Evolutionary conservation across 2,329 filamentous ascomycete species (phyloP).

Genomic region (Fusarium chuoi): DNA sequence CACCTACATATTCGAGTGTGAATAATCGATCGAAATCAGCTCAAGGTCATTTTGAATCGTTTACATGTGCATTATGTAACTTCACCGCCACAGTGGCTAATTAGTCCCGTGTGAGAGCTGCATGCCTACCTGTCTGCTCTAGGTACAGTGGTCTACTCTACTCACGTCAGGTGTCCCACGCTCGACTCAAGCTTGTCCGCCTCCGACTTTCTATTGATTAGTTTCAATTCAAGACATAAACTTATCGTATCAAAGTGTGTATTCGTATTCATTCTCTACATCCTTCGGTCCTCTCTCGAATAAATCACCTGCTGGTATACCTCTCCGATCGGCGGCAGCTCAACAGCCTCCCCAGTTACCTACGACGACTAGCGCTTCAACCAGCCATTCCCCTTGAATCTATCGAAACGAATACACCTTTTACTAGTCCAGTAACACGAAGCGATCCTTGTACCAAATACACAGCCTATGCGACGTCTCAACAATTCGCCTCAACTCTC

Average conservation of each 20-base stretch:
- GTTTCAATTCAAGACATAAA: slow-evolving; percentile 29
- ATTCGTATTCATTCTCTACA: neutral
- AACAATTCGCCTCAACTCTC: slow-evolving; percentile 30
- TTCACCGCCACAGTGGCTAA: slow-evolving; percentile 44
- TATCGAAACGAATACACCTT: slow-evolving; percentile 10
- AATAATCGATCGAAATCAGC: neutral
- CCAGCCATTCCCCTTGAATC: slow-evolving; percentile 26
- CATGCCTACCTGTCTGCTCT: slow-evolving; percentile 20
- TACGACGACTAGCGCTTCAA: slow-evolving; percentile 18
- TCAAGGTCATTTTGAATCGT: neutral
- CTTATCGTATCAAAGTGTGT: slow-evolving; percentile 18
- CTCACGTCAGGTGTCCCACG: slow-evolving; percentile 42
- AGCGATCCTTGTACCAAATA: neutral
- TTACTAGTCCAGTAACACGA: slow-evolving; percentile 5
- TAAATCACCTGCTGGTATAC: slow-evolving; percentile 32
- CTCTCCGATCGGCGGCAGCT: slow-evolving; percentile 15
- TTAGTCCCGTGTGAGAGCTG: slow-evolving; percentile 39
- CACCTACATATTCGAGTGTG: neutral
- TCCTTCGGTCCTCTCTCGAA: neutral
- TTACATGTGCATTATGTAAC: slow-evolving; percentile 45
- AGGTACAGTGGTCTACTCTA: neutral
- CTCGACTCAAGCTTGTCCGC: slow-evolving; percentile 27
- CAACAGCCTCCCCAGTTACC: slow-evolving; percentile 13
- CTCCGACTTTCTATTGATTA: slow-evolving; percentile 35
- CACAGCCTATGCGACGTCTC: slow-evolving; percentile 42